phyloP scores from a whole-genome alignment of 2,329 filamentous ascomycete genomes.

The Ciborinia camelliae region DNA sequence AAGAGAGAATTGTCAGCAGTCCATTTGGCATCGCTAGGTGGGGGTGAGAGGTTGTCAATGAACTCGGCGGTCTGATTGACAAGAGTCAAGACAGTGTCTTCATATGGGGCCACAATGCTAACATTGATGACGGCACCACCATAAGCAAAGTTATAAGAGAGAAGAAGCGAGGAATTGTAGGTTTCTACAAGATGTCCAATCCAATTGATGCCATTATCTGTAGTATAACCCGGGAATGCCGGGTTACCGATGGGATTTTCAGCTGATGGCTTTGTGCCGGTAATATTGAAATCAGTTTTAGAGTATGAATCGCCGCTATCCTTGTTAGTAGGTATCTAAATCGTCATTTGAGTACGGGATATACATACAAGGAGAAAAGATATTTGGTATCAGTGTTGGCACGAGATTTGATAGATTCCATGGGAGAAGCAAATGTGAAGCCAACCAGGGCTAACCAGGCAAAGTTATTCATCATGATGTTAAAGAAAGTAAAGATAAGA shows the following conservation, averaged over 20 bases:
- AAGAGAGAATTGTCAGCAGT: slow-evolving; percentile 42
- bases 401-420: not conserved
- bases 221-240: slow-evolving; percentile 37
- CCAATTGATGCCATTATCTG: slow-evolving; percentile 37
- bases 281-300: slow-evolving; percentile 37
- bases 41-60: slow-evolving; percentile 37
- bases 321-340: not conserved
- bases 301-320: slow-evolving; percentile 40
- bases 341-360: not conserved
- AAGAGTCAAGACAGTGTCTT: slow-evolving; percentile 35
- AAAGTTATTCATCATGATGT: not conserved
- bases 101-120: slow-evolving; percentile 31
- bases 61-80: slow-evolving; percentile 41
- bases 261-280: slow-evolving; percentile 32
- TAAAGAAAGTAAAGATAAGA: not conserved
- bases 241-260: slow-evolving; percentile 39
- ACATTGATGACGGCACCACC: slow-evolving; percentile 40
- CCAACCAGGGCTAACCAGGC: slow-evolving; percentile 13
- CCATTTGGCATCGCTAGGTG: slow-evolving; percentile 41
- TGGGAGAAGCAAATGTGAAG: slow-evolving; percentile 15
- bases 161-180: slow-evolving; percentile 43
- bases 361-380: slow-evolving; percentile 13
- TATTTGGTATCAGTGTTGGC: slow-evolving; percentile 4
- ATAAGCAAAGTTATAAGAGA: slow-evolving; percentile 49
- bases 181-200: slow-evolving; percentile 44